These are phyloP conservation scores for Solanum piurae DNA, from an alignment of 257 asterid species.

Conservation along the genomic window DNA sequence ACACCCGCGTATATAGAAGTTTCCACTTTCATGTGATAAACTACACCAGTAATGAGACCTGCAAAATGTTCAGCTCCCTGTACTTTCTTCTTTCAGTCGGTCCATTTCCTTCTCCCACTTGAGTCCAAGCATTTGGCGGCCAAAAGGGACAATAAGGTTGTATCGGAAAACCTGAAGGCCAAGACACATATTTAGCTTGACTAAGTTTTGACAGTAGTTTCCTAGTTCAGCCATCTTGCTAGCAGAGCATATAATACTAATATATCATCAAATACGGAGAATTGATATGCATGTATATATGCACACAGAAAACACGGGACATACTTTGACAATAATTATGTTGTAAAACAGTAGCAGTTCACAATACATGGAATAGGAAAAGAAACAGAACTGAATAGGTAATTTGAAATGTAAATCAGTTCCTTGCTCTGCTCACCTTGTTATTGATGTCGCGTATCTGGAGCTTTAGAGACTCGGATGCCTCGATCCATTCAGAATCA, in stretches of 20 bases:
- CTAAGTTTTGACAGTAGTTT: background rate
- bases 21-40: background rate
- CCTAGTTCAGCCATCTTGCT: background rate
- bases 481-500: constrained; percentile 48
- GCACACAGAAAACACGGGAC: background rate
- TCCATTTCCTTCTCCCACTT: constrained; percentile 84
- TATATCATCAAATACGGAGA: background rate
- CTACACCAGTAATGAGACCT: background rate
- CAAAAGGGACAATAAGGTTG: constrained; percentile 83
- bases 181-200: background rate
- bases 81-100: constrained; percentile 35
- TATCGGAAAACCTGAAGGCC: constrained; percentile 54
- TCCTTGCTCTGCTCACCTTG: constrained; percentile 29
- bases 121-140: constrained; percentile 72
- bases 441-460: constrained; percentile 63
- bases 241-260: background rate
- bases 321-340: background rate
- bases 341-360: background rate
- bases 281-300: background rate
- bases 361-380: background rate
- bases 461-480: constrained; percentile 47
- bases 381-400: background rate
- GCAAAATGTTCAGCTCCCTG: constrained; percentile 6
- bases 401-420: background rate
- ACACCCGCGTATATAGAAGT: background rate